Evolutionary conservation across 2,329 filamentous ascomycete genomes (phyloP).

Genomic region (Pyrenophora teres): DNA sequence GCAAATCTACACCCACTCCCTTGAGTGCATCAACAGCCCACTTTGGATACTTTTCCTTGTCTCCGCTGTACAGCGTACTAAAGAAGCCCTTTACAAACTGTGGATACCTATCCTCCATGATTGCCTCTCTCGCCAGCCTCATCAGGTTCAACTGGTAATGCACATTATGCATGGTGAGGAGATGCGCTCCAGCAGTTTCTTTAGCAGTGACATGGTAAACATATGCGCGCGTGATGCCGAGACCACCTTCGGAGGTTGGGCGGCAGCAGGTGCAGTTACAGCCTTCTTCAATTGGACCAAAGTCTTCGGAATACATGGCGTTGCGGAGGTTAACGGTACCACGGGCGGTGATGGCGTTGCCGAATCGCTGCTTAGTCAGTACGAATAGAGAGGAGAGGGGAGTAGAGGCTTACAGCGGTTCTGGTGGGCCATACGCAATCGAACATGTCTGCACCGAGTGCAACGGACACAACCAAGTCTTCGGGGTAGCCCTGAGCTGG

Average conservation of each 20-base stretch:
- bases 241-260: constrained; percentile 65
- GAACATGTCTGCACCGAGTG: constrained; percentile 97
- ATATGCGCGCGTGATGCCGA: constrained; percentile 86
- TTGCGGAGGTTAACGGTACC: constrained; percentile 87
- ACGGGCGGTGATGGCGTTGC: constrained; percentile 82
- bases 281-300: constrained; percentile 78
- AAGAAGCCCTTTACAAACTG: constrained; percentile 81
- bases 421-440: constrained; percentile 98
- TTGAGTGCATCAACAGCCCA: constrained; percentile 85
- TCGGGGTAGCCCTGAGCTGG: constrained; percentile 78
- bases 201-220: constrained; percentile 91
- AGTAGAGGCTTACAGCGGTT: constrained; percentile 66
- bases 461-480: constrained; percentile 90
- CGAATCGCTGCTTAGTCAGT: constrained; percentile 65
- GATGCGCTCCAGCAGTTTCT: constrained; percentile 87
- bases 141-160: constrained; percentile 89
- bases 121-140: constrained; percentile 72
- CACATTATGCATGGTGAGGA: constrained; percentile 93
- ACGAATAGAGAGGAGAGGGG: too few species aligned
- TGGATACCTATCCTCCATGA: constrained; percentile 81
- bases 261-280: constrained; percentile 83
- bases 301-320: constrained; percentile 75
- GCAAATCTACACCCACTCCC: constrained; percentile 69
- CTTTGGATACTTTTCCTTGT: constrained; percentile 69
- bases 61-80: constrained; percentile 65